Base-by-base conservation (phyloP, 192 early-diverging fungal genomes). In the Backusella australiensis region DNA sequence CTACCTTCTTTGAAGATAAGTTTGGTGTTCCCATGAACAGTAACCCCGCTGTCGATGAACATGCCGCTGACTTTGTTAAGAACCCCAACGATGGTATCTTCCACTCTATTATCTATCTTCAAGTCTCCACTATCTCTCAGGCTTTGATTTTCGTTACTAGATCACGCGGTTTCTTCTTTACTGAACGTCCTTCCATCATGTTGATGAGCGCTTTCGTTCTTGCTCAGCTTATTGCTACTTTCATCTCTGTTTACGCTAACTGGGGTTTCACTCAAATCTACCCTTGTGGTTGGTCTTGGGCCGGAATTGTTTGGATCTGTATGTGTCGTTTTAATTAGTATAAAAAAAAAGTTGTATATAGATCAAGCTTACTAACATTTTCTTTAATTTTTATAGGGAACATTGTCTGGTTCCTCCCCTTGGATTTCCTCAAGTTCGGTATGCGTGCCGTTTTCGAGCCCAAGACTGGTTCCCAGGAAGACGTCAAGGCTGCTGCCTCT, bases 191-290 rank as follows among this genome's bases (percentile, higher is more conserved):
- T 53, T 93, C 91, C 56, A 44, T 86, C 35, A 89, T 91, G 83
- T 85, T 94, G 79, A 84, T 83, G 72, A 80, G 67, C 34, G 91
- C 93, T 69, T 91, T 94, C 79, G 80, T 92, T 67, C 67, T 90
- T 80, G 91, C 93, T 42, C 93, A 94, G 86, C 35, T 92, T 23
- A 83, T 91, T 26, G 91, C 93, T 35, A 91, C 90, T 46, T 89
- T 96, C 65, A 97, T 97, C 82, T 89, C 94, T 35, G 90, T 93
- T 68, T 94, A 91, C 79, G 95, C 92, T 74, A 87, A 91, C 90
- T 93, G 92, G 92, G 86, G 88, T 29, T 93, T 93, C 86, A 92
- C 92, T 38, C 73, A 89, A 52, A 93, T 93, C 69, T n/a, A 79
- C 34, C 89, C 90, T 36, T 88, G 91, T 73, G 92, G 92, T 72